Percentiles rank a stretch among this genome's conserved stretches.
Conservation (phyloP, 2,329 filamentous ascomycete species). For the Xylaria sp. region DNA sequence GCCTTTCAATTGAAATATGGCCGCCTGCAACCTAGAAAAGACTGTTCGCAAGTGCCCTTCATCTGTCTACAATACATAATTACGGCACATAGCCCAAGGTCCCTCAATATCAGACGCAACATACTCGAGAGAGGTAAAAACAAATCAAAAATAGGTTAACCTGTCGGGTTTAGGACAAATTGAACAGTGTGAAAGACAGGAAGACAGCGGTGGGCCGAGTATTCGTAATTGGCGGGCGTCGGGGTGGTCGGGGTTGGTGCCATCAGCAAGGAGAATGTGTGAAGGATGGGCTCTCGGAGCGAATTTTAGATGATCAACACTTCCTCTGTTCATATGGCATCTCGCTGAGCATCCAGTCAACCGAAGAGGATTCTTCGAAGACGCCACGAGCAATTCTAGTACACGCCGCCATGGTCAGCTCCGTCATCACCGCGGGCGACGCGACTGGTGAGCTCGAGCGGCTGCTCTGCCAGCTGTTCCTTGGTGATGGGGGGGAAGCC, state of each 20-base stretch:
- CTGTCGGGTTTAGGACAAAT: background rate
- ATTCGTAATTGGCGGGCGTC: background rate
- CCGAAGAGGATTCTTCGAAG: conserved; percentile 3
- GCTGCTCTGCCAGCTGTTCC: conserved; percentile 27
- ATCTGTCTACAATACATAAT: conserved; percentile 2
- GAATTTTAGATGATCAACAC: too few relatives aligned
- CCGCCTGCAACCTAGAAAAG: background rate
- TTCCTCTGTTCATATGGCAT: too few relatives aligned
- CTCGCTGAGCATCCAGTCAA: background rate
- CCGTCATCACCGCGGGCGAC: conserved; percentile 38
- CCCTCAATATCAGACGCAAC: background rate
- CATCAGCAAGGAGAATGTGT: too few relatives aligned
- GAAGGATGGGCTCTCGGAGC: too few relatives aligned
- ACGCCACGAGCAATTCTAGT: conserved; percentile 21
- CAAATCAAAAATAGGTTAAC: background rate
- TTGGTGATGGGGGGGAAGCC: conserved; percentile 34
- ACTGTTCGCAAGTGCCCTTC: background rate
- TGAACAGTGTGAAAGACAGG: background rate
- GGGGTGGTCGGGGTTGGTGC: too few relatives aligned
- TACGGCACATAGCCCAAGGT: background rate
- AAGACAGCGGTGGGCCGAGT: background rate
- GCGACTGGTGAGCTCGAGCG: conserved; percentile 23
- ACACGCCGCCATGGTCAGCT: conserved; percentile 20
- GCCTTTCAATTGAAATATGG: background rate
- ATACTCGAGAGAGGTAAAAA: background rate